phyloP scores from a whole-genome alignment of 495 filamentous ascomycete genomes.

The Talaromyces proteolyticus region DNA sequence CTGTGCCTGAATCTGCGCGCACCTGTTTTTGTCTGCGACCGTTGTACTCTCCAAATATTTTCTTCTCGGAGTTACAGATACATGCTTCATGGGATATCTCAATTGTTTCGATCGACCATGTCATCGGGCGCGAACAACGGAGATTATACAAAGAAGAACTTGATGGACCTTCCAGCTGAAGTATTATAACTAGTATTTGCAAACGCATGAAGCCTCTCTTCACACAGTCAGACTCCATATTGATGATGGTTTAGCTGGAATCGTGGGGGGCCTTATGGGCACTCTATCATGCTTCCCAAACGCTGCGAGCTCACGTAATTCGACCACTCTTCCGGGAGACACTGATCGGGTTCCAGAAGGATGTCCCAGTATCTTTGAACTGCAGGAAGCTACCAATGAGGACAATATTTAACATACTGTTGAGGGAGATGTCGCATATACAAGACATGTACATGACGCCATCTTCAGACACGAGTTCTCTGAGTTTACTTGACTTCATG shows the following conservation, averaged over 20 bases:
- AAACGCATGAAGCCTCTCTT: not conserved
- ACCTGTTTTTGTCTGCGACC: not conserved
- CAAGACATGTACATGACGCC: not conserved
- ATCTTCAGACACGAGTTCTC: not conserved
- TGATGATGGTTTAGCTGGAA: not conserved
- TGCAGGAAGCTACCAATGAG: not conserved
- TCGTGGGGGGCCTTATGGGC: not conserved
- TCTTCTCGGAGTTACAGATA: not conserved
- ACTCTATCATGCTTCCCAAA: not conserved
- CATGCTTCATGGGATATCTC: not conserved
- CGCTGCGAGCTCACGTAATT: not conserved
- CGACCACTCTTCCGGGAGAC: constrained; percentile 1
- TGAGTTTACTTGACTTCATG: not conserved
- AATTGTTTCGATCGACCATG: not conserved
- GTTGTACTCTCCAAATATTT: not conserved
- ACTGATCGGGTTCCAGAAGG: not conserved
- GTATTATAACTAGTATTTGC: not conserved
- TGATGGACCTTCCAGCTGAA: not conserved
- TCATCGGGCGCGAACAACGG: not conserved
- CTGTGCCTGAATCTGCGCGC: too few relatives aligned
- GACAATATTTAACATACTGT: not conserved
- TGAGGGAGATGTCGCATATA: constrained; percentile 1
- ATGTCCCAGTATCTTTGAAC: not conserved
- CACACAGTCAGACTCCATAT: not conserved
- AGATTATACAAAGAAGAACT: not conserved